Percentiles rank a stretch among this genome's conserved stretches.
phyloP scores from a whole-genome alignment of 2,329 filamentous ascomycete species.

The Pseudohalonectria lignicola region DNA sequence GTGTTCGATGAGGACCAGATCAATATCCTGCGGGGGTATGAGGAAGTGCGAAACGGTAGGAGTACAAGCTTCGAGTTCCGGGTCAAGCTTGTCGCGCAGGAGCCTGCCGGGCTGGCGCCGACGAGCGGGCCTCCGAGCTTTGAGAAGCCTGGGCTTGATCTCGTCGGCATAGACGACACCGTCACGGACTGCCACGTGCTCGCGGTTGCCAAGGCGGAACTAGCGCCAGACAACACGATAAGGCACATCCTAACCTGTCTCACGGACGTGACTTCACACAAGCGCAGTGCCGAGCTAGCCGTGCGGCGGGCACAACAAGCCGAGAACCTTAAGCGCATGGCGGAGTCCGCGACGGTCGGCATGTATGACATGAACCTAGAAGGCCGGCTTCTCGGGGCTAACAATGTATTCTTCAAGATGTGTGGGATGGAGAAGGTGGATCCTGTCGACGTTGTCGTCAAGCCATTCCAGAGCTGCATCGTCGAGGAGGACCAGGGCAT shows the following conservation, averaged over 20 bases:
- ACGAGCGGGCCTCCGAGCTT: slow-evolving; percentile 22
- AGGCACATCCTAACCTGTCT: slow-evolving; percentile 35
- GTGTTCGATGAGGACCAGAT: slow-evolving; percentile 34
- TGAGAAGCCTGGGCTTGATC: slow-evolving; percentile 21
- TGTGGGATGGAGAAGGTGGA: slow-evolving; percentile 34
- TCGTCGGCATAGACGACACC: slow-evolving; percentile 19
- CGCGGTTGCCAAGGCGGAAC: slow-evolving; percentile 35
- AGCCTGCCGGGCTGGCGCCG: slow-evolving; percentile 10
- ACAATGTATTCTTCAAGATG: slow-evolving; percentile 42
- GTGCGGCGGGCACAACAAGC: slow-evolving; percentile 37
- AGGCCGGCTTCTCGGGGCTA: slow-evolving; percentile 36
- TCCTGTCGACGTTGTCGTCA: slow-evolving; percentile 18
- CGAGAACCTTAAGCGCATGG: slow-evolving; percentile 41
- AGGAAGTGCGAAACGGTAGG: slow-evolving; percentile 23
- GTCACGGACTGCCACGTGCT: slow-evolving; percentile 28
- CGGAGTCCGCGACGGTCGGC: slow-evolving; percentile 41
- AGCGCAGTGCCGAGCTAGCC: slow-evolving; percentile 35
- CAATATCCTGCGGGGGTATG: slow-evolving; percentile 27
- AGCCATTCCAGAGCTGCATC: slow-evolving; percentile 33
- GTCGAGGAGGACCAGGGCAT: slow-evolving; percentile 29
- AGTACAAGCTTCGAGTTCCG: slow-evolving; percentile 35
- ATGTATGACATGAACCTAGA: slow-evolving; percentile 43
- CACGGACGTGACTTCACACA: slow-evolving; percentile 39
- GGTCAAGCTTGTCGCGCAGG: too few relatives aligned
- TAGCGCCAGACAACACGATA: slow-evolving; percentile 27